Conservation (phyloP, 495 filamentous ascomycete species). For the Penicillium pancosmium region DNA sequence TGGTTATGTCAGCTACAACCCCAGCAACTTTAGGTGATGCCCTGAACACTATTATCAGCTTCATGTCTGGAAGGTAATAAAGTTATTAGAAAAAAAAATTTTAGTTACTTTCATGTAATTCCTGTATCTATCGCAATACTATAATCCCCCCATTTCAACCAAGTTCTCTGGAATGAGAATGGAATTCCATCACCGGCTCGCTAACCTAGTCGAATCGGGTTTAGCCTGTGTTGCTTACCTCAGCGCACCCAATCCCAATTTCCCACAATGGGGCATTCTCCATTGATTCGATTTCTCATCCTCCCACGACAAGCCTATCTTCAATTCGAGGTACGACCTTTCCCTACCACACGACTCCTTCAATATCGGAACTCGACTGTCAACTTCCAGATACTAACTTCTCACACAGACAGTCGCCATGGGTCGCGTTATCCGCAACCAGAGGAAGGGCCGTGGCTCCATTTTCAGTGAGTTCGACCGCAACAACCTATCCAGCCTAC, state of each 20-base stretch:
- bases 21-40: neutral
- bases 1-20: neutral
- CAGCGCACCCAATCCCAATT: slow-evolving; percentile 52
- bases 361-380: slow-evolving; percentile 14
- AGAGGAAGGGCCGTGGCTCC: slow-evolving; percentile 96
- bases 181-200: neutral
- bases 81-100: too few species aligned
- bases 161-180: neutral
- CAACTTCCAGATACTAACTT: slow-evolving; percentile 44
- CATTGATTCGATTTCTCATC: slow-evolving; percentile 27
- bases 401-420: slow-evolving; percentile 55
- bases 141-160: neutral
- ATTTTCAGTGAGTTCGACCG: slow-evolving; percentile 85
- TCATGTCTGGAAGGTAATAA: too few species aligned
- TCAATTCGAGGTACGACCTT: slow-evolving; percentile 53
- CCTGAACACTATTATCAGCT: too few species aligned
- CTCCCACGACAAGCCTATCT: slow-evolving; percentile 54
- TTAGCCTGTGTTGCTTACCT: slow-evolving; percentile 41
- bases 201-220: neutral
- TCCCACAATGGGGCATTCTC: slow-evolving; percentile 32
- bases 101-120: too few species aligned
- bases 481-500: slow-evolving; percentile 25
- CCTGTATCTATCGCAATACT: too few species aligned
- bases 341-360: slow-evolving; percentile 37
- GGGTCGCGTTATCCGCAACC: slow-evolving; percentile 91